phyloP scores from a whole-genome alignment of 352 stramenopile genomes.

The Thalassiosira exigua region DNA sequence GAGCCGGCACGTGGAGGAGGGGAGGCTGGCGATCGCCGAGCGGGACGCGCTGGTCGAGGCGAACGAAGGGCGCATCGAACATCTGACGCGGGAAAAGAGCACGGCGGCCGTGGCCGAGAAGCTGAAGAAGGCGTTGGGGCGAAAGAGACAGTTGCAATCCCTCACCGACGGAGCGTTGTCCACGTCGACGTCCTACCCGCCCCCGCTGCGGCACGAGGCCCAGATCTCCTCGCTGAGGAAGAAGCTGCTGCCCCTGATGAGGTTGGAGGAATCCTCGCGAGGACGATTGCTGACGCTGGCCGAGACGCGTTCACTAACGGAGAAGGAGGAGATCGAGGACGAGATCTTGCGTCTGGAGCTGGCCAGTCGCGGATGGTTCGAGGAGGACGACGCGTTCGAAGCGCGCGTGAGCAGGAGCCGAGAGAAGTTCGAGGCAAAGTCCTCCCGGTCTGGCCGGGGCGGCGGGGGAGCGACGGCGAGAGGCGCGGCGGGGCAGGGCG shows the following conservation, averaged over 20 bases:
- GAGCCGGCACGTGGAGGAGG: constrained; percentile 45
- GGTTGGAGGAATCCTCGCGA: constrained; percentile 43
- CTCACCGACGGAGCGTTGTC: constrained; percentile 22
- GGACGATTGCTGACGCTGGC: constrained; percentile 47
- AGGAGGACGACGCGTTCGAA: constrained; percentile 59
- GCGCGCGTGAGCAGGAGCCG: constrained; percentile 42
- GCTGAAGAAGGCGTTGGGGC: constrained; percentile 53
- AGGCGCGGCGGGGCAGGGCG: constrained; percentile 10
- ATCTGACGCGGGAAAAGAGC: constrained; percentile 49
- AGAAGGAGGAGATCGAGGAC: constrained; percentile 52
- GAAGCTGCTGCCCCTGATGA: constrained; percentile 48
- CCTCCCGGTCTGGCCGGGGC: background rate
- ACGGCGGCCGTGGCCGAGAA: constrained; percentile 37
- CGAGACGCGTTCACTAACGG: constrained; percentile 49
- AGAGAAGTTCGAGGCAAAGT: constrained; percentile 37
- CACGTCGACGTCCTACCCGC: constrained; percentile 24
- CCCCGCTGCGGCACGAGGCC: constrained; percentile 48
- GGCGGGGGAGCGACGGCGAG: background rate
- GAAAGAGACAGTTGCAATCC: constrained; percentile 46
- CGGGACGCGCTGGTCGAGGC: constrained; percentile 42
- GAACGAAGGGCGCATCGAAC: constrained; percentile 50
- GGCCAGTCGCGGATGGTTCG: constrained; percentile 59
- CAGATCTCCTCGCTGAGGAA: constrained; percentile 50
- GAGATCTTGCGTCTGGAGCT: constrained; percentile 52
- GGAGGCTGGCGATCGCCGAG: constrained; percentile 47